Conservation (phyloP, 768 basidiomycete species). For the Gloeophyllum trabeum region DNA sequence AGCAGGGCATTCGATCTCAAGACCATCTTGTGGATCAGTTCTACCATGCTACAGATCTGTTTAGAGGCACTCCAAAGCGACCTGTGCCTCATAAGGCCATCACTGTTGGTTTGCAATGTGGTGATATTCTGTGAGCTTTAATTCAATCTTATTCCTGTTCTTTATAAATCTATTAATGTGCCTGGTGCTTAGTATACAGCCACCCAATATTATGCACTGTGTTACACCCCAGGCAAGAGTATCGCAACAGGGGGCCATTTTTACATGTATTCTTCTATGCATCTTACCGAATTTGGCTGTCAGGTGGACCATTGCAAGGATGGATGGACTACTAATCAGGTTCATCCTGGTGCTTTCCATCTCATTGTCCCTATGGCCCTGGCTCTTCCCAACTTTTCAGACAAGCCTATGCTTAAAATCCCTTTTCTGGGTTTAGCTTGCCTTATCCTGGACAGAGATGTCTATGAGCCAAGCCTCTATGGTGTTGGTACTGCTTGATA, state of each 20-base stretch:
- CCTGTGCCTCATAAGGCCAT: background rate
- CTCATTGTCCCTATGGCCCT: background rate
- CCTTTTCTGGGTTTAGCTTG: background rate
- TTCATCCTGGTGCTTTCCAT: background rate
- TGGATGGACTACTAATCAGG: slow-evolving; percentile 1
- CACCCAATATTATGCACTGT: background rate
- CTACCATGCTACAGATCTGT: background rate
- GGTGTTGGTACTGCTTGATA: background rate
- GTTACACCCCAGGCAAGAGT: slow-evolving; percentile 5
- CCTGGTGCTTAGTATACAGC: slow-evolving; percentile 8
- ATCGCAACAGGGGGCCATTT: slow-evolving; percentile 5
- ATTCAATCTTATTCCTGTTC: background rate
- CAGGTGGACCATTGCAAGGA: background rate
- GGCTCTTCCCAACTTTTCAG: background rate
- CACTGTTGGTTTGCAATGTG: background rate
- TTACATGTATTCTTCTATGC: slow-evolving; percentile 4
- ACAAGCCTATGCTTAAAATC: background rate
- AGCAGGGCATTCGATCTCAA: too few species aligned
- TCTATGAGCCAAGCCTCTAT: background rate
- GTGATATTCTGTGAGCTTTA: background rate
- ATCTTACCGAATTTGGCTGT: slow-evolving; percentile 4
- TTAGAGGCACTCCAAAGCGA: too few species aligned
- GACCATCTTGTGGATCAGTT: too few species aligned
- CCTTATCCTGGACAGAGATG: background rate
- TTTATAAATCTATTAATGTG: background rate